Conservation (phyloP, 176 grass and related monocot species). For the Hordeum marinum region DNA sequence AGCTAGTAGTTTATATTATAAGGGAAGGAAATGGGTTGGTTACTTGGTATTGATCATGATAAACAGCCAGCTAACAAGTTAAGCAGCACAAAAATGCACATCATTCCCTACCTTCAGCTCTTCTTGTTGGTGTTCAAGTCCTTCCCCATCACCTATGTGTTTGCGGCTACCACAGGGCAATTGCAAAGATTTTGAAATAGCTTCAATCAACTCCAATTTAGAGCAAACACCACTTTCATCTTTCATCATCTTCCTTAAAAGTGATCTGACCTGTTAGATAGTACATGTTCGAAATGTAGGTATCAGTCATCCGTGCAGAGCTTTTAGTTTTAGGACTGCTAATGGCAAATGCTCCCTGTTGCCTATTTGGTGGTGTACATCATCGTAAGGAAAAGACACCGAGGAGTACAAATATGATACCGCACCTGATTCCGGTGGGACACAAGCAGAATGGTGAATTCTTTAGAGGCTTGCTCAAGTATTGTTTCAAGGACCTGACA, state of each 20-base stretch:
- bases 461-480: conserved; percentile 74
- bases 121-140: conserved; percentile 53
- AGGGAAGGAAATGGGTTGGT: background rate
- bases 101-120: conserved; percentile 48
- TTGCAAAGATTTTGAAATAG: conserved; percentile 38
- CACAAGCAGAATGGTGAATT: conserved; percentile 54
- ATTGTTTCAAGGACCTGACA: conserved; percentile 73
- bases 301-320: background rate
- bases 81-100: background rate
- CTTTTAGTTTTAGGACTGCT: background rate
- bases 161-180: background rate
- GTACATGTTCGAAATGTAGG: conserved; percentile 2
- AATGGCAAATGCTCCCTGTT: background rate
- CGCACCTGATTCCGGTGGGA: conserved; percentile 72
- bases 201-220: conserved; percentile 49
- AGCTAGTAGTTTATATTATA: background rate
- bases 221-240: conserved; percentile 35
- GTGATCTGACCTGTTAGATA: conserved; percentile 48
- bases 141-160: conserved; percentile 23
- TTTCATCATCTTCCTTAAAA: conserved; percentile 68
- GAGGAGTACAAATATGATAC: background rate
- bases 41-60: background rate
- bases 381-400: background rate
- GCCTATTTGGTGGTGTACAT: background rate
- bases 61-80: conserved; percentile 1